Evolutionary conservation across 139 green algal genomes (phyloP), one percentile per base, ranked within the genome.

Genomic region (Trebouxia sp.): DNA sequence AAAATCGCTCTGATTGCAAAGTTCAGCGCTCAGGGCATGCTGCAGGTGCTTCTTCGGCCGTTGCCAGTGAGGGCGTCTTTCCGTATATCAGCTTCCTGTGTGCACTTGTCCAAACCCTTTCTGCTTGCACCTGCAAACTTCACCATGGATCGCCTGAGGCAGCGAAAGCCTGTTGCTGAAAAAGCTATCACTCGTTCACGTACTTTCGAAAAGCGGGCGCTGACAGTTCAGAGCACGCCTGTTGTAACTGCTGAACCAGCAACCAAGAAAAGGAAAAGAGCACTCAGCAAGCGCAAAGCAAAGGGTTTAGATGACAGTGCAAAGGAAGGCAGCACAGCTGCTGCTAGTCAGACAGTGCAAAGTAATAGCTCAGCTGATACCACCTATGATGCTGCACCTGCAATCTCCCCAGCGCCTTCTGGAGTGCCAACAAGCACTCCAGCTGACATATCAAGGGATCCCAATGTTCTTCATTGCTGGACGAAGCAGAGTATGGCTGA

Each of bases 401-500:
- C 62, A 72, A 28, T 72, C 42, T 7, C 62, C 12, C 28, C 62
- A 72, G 32, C 14, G 28, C 32, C 62, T 5, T 72, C 62, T 43
- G 62, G 11, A 43, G 12, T 72, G 10, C 62, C 62, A 28, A 17
- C 32, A 5, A 72, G 62, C 62, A 45, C 41, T 8, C 69, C 69
- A 56, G 69, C 69, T 39, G 37, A 53, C n/a, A n/a, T 77, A 24
- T 24, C 69, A 56, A 41, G 39, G 17, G 69, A 77, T 5, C 69
- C 69, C 7, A 22, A 41, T 51, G 69, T 77, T 24, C 69, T 77
- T 24, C 69, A 77, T 26, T 77, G 69, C n/a, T 77, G 69, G 69
- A 77, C 69, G 8, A 53, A 51, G 55, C 39, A 77, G 11, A 53
- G 26, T 48, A 77, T 77, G 38, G 41, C 42, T 26, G 11, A 55